Conservation (phyloP, 2,329 filamentous ascomycete genomes). For the Talaromyces amestolkiae region DNA sequence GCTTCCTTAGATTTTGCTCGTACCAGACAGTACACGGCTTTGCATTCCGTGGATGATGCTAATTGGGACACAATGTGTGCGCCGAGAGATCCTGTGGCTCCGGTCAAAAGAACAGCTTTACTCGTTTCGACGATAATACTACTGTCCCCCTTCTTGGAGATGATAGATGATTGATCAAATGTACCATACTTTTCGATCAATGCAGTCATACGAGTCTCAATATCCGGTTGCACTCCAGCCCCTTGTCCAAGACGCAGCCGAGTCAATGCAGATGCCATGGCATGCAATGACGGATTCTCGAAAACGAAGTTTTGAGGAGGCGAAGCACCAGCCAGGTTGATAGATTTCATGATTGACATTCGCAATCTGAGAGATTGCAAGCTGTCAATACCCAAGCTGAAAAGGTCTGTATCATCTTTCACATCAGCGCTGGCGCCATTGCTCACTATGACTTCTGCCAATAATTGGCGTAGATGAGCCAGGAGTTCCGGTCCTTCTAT, state of each 20-base stretch:
- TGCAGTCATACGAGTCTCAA: neutral
- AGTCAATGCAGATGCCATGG: neutral
- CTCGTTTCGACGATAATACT: neutral
- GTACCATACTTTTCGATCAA: neutral
- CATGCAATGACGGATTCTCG: neutral
- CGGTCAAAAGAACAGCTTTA: neutral
- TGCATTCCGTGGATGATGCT: neutral
- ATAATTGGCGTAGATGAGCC: neutral
- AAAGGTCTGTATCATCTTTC: constrained; percentile 55
- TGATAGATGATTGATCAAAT: neutral
- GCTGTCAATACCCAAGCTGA: constrained; percentile 57
- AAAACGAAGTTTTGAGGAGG: neutral
- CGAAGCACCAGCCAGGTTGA: neutral
- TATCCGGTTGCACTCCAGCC: neutral
- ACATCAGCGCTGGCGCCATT: constrained; percentile 26
- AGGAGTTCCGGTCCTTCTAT: neutral
- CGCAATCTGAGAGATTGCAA: constrained; percentile 59
- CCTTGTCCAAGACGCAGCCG: neutral
- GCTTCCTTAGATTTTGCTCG: neutral
- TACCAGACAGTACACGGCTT: neutral
- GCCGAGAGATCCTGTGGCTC: neutral
- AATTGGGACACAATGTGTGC: neutral
- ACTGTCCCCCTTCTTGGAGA: neutral
- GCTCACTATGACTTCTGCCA: neutral
- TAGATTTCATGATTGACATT: constrained; percentile 48